Percentiles rank a stretch among this genome's conserved stretches.
Conservation (phyloP, 1,284 basidiomycete genomes). For the Farysia itapuensis region DNA sequence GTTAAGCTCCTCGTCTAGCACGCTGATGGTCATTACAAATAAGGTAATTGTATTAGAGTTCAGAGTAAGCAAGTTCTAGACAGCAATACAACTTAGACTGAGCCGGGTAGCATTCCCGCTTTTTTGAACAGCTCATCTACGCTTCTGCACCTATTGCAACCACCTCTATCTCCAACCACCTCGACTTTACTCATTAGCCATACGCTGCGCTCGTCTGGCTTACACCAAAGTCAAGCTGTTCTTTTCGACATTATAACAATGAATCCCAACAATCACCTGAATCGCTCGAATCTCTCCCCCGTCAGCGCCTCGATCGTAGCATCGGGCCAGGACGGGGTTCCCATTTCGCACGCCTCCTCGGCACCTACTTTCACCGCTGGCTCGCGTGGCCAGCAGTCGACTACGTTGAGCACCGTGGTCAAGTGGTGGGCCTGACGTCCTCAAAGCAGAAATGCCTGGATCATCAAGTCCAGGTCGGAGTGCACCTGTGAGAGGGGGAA, state of each 20-base stretch:
- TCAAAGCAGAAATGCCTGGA: conserved; percentile 51
- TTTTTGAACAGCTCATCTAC: too few species aligned
- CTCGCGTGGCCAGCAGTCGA: conserved; percentile 34
- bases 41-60: too few species aligned
- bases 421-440: conserved; percentile 50
- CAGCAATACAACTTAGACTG: too few species aligned
- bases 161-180: too few species aligned
- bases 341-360: conserved; percentile 12
- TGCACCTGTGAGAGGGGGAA: conserved; percentile 52
- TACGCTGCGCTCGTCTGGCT: too few species aligned
- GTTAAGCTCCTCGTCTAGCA: conserved; percentile 19
- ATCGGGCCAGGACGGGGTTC: conserved; percentile 38
- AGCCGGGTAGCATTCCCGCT: too few species aligned
- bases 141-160: too few species aligned
- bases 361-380: conserved; percentile 13
- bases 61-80: too few species aligned
- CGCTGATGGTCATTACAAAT: too few species aligned
- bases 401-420: conserved; percentile 45
- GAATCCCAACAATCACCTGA: conserved; percentile 27
- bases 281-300: conserved; percentile 42
- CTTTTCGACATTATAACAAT: conserved; percentile 22
- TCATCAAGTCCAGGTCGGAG: conserved; percentile 42
- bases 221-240: too few species aligned
- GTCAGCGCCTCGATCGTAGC: conserved; percentile 31
- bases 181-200: too few species aligned